Base-by-base conservation (phyloP, 1,284 basidiomycete genomes). In the Pisolithus thermaeus region DNA sequence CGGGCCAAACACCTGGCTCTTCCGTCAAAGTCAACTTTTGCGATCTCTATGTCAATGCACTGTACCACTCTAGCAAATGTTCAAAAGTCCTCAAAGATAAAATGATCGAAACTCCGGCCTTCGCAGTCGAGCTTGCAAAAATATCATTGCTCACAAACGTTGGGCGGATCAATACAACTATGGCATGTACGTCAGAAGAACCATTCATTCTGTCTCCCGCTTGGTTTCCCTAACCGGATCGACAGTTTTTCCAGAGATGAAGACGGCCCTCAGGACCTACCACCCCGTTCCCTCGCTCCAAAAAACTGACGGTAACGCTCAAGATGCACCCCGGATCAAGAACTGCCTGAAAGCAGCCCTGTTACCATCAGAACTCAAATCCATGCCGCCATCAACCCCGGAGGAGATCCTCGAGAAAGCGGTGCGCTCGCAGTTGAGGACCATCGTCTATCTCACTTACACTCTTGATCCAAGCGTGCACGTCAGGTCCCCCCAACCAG, bases 131-230 rank as follows among this genome's bases (percentile, higher is more conserved):
- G 68, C 83, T 92, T 58, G 87, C 83, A 47, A 93, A 90, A 73
- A 80, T 94, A 42, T 87, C 89, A 40, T 73, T 96, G 27, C 75
- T 96, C 43, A 90, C 92, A 47, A 96, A 96, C 61, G 86, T 94
- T 46, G 92, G 92, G n/a, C 77, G 92, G 52, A 91, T 96, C 67
- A 96, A 95, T 65, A 95, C 92, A 23, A 95, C 93, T 30, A 87
- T 94, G 79, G 92, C 92, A 52, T 95, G 90, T 92, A 63, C 54
- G 59, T 61, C 39, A 57, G 53, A 50, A 12, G 43, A 51, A 48
- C 50, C 46, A 53, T 53, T 9, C 51, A 41, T 61, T 52, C 42
- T 56, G 39, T 47, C 51, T 22, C 9, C 42, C 49, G 27, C 52
- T 59, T 46, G 51, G 57, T 54, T 39, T 25, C 59, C 42, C 58